These are phyloP conservation scores for Carpinus viminea DNA, from an alignment of 306 rosid genomes.

Conservation along the genomic window DNA sequence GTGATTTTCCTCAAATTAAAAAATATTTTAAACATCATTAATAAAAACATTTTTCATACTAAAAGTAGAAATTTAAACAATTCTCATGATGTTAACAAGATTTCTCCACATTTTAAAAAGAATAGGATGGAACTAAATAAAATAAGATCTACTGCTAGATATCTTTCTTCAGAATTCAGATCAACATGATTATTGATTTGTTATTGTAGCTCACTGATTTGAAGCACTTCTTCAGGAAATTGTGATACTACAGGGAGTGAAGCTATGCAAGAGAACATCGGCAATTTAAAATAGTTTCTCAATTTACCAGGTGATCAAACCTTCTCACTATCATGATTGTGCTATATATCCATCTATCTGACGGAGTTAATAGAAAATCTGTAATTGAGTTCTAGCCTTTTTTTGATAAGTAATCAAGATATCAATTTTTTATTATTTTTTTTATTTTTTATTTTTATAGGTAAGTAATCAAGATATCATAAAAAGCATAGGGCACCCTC, in stretches of 20 bases:
- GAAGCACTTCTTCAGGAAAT: neutral
- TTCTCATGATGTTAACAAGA: neutral
- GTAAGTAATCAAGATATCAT: too few relatives aligned
- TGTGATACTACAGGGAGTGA: neutral
- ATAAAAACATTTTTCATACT: too few relatives aligned
- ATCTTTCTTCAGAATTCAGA: neutral
- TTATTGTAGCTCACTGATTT: neutral
- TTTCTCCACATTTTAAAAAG: neutral
- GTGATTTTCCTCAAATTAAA: neutral
- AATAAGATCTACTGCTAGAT: neutral
- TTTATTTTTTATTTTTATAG: too few relatives aligned
- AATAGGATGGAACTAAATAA: neutral
- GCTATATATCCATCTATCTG: neutral
- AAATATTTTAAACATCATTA: too few relatives aligned
- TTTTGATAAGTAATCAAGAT: too few relatives aligned
- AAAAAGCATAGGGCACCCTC: too few relatives aligned
- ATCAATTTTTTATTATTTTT: too few relatives aligned
- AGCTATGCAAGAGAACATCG: neutral
- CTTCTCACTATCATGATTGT: too few relatives aligned
- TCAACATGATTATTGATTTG: neutral
- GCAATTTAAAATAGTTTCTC: neutral
- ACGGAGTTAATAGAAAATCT: neutral
- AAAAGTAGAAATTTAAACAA: neutral
- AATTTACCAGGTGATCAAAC: neutral
- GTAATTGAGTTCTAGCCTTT: neutral